Base-by-base conservation (phyloP, 1,284 basidiomycete genomes). In the Phellinidium pouzarii region DNA sequence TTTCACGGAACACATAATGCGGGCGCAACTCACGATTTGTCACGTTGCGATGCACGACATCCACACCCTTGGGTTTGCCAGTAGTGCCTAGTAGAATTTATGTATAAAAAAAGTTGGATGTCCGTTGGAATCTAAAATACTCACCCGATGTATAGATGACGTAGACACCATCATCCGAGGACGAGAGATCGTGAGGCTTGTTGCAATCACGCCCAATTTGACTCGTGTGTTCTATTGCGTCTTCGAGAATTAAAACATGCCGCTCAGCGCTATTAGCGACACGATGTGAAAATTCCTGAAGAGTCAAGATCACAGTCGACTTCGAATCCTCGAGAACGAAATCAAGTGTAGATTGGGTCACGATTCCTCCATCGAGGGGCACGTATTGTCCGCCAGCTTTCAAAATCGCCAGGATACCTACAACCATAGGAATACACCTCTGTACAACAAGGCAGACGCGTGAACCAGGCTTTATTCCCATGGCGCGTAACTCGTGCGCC, bases 131-230 rank as follows among this genome's bases (percentile, higher is more conserved):
- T 23, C 41, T 36, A 53, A 26, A 4, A 27, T 45, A 62, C 72
- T 51, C 60, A 80, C 79, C 79, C 44, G 77, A 79, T 6, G 78
- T 80, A 60, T 80, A 82, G 50, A 82, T 80, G 36, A 80, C 74
- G 65, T 80, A 81, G 9, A 72, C 73, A 37, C 73, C 73, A 59
- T 78, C 73, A n/a, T 65, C 62, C 5, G 72, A 60, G 29, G 64
- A 66, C 3, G 70, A 70, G 17, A 69, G 53, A 56, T 77, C 73
- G 47, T 65, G 56, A 5, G 70, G 71, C 56, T 72, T 74, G 23
- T 59, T 51, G 2, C 53, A 51, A 23, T 63, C 52, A 31, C 58
- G 59, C 25, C 62, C 56, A 43, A 68, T 65, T n/a, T 68, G 60
- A 23, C 44, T 44, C 22, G 50, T 53, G 14, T 48, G 48, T 25